Evolutionary conservation across 495 filamentous ascomycete genomes (phyloP).

Genomic region (Hypoxylon perforatum): DNA sequence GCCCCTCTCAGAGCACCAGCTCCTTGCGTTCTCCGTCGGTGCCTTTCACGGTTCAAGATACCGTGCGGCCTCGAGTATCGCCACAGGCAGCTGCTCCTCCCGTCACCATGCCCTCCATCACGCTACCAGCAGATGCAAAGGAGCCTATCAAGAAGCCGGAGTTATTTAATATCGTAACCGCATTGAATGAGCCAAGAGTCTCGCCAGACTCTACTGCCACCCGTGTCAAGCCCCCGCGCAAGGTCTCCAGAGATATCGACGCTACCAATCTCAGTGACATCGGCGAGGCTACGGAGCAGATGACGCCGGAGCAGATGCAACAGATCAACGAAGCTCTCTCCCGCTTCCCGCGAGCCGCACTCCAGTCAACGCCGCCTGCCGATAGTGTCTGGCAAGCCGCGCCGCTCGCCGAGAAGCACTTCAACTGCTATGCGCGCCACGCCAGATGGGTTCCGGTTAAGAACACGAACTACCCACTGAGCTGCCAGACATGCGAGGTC

Average conservation of each 20-base stretch:
- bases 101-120: conserved; percentile 9
- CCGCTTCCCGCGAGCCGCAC: conserved; percentile 35
- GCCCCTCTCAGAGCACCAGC: conserved; percentile 30
- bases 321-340: conserved; percentile 29
- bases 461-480: conserved; percentile 40
- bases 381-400: conserved; percentile 37
- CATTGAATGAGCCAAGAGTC: conserved; percentile 26
- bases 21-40: conserved; percentile 24
- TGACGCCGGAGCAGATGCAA: conserved; percentile 30
- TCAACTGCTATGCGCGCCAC: conserved; percentile 37
- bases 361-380: not conserved
- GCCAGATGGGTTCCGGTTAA: conserved; percentile 30
- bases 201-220: conserved; percentile 4
- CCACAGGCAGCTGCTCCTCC: conserved; percentile 18
- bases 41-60: conserved; percentile 24
- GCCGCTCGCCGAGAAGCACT: conserved; percentile 33
- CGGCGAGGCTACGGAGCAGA: conserved; percentile 25
- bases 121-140: conserved; percentile 19
- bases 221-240: conserved; percentile 25
- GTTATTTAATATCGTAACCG: conserved; percentile 30
- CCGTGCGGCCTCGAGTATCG: conserved; percentile 10
- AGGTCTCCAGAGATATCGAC: conserved; percentile 26
- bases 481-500: conserved; percentile 44
- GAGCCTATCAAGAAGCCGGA: conserved; percentile 35
- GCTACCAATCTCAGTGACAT: conserved; percentile 27